Base-by-base conservation (phyloP, 371 early-diverging fungal genomes). In the Parasitella parasitica region DNA sequence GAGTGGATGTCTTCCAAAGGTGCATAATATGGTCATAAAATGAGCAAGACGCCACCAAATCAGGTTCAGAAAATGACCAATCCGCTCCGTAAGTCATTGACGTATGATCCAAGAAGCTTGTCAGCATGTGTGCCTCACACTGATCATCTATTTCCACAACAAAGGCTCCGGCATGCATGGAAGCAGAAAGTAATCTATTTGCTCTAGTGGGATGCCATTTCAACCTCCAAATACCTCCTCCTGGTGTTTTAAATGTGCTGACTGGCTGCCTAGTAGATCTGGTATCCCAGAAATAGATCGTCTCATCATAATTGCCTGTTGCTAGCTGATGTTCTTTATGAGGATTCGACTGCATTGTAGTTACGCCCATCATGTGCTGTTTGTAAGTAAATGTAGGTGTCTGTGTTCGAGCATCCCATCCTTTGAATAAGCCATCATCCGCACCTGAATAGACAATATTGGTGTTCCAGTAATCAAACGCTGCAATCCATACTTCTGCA, bases 171-270 rank as follows among this genome's bases (percentile, higher is more conserved):
- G 82, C 82, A 72, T 95, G 90, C 97, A 97, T 97, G 26, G 92
- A 91, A 13, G 93, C 96, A 9, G 93, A 90, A 18, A 95, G 66
- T 24, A 97, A 64, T n/a, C 66, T 56, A 38, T 80, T 67, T 4
- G 83, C 69, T 5, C 81, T 76, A 0, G 77, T 80, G 2, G 97
- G 97, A 61, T 96, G 94, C 95, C 96, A 97, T 72, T 92, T 92
- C 41, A 97, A 73, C 13, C 96, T 79, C 97, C 97, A 97, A 15
- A 94, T 93, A 2, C 97, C 97, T 4, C 97, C 95, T 18, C 89
- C 94, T 26, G 72, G 72, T 20, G 89, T 85, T 20, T 82, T 84
- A 32, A 78, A 63, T 11, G 89, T 89, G 1, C 76, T 64, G 24
- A 94, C 41, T 0, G 96, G 96, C n/a, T 57, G 56, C 20, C 88